Evolutionary conservation across 495 filamentous ascomycete species (phyloP).

Genomic region (Penicillium macrosclerotiorum): DNA sequence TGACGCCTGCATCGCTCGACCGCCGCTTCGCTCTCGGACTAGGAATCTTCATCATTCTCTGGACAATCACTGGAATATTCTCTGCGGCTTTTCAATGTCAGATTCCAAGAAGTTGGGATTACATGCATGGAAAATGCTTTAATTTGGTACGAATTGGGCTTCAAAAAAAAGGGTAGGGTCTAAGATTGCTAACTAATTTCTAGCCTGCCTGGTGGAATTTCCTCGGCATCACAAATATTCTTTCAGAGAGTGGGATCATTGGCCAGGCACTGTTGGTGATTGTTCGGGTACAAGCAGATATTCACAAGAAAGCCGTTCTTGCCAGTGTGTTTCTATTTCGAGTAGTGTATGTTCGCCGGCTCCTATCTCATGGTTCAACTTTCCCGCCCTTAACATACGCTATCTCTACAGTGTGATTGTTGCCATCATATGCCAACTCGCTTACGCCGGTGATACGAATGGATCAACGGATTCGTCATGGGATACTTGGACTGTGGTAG

Average conservation of each 20-base stretch:
- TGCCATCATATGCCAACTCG: slow-evolving; percentile 34
- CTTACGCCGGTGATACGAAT: slow-evolving; percentile 17
- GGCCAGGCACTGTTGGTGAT: slow-evolving; percentile 38
- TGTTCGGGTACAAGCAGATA: slow-evolving; percentile 29
- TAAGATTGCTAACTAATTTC: slow-evolving; percentile 1
- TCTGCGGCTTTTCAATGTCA: slow-evolving; percentile 43
- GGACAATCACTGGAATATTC: slow-evolving; percentile 34
- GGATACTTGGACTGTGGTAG: slow-evolving; percentile 26
- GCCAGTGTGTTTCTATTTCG: slow-evolving; percentile 33
- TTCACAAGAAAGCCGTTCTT: slow-evolving; percentile 28
- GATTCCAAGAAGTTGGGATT: slow-evolving; percentile 36
- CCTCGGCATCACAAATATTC: slow-evolving; percentile 38
- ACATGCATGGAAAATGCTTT: slow-evolving; percentile 32
- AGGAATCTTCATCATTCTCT: slow-evolving; percentile 24
- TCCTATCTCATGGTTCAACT: background rate
- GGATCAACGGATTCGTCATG: slow-evolving; percentile 19
- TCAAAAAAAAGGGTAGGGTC: background rate
- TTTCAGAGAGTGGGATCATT: slow-evolving; percentile 42
- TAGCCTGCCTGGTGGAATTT: slow-evolving; percentile 41
- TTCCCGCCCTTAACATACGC: background rate
- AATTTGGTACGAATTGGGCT: slow-evolving; percentile 24
- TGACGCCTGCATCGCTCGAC: slow-evolving; percentile 21
- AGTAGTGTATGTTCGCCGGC: slow-evolving; percentile 28
- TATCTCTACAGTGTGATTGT: slow-evolving; percentile 24
- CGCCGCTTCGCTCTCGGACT: slow-evolving; percentile 20